A percentile compares a stretch with the other conserved stretches of the same genome.
phyloP scores from a whole-genome alignment of 306 rosid genomes.

The Trifolium subterraneum region DNA sequence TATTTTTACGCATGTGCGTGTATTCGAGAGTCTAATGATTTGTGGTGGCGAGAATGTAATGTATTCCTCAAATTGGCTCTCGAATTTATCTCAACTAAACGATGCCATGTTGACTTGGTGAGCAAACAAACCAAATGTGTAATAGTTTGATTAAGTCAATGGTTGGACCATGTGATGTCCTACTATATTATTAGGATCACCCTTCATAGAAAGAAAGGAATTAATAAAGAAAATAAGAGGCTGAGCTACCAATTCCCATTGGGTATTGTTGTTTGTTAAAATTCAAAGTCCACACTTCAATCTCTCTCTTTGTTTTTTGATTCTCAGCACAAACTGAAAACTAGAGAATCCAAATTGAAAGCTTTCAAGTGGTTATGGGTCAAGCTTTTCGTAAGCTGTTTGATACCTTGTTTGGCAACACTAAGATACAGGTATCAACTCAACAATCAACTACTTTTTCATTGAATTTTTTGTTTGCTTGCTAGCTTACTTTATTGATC shows the following conservation, averaged over 20 bases:
- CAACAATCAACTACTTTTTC: neutral
- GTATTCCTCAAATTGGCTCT: neutral
- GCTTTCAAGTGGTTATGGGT: slow-evolving; percentile 44
- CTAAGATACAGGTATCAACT: slow-evolving; percentile 47
- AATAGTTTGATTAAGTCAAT: slow-evolving; percentile 7
- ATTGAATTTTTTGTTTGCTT: neutral
- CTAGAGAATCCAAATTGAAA: neutral
- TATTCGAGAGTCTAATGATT: neutral
- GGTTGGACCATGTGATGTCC: neutral
- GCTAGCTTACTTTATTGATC: slow-evolving; percentile 1
- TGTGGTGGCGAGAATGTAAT: neutral
- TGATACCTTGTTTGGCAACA: slow-evolving; percentile 55
- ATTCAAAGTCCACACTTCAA: neutral
- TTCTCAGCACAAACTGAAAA: neutral
- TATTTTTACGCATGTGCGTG: neutral
- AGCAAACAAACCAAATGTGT: neutral
- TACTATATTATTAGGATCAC: slow-evolving; percentile 3
- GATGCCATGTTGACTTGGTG: neutral
- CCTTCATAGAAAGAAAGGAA: neutral
- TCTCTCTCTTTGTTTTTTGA: neutral
- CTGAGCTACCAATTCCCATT: neutral
- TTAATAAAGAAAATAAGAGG: neutral
- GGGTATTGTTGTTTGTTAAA: neutral
- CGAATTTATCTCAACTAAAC: neutral
- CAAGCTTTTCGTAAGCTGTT: slow-evolving; percentile 63